phyloP scores from a whole-genome alignment of 306 rosid species.

The Fragaria iinumae region DNA sequence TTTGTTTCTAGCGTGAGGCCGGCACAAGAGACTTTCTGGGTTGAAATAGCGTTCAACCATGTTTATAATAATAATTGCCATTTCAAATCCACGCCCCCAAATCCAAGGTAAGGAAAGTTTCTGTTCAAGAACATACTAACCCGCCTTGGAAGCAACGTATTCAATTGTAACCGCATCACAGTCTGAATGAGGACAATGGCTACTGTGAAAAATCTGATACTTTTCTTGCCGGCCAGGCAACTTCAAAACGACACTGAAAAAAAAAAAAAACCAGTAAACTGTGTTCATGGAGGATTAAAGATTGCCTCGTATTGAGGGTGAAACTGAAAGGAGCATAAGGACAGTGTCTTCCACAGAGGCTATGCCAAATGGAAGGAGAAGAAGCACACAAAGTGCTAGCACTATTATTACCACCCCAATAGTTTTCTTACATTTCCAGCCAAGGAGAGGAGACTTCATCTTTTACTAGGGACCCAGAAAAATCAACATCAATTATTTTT shows the following conservation, averaged over 20 bases:
- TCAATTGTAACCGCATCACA: background rate
- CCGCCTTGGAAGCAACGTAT: conserved; percentile 18
- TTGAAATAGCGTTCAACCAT: background rate
- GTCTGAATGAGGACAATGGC: background rate
- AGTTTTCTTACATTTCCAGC: background rate
- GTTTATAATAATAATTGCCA: background rate
- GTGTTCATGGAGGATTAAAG: background rate
- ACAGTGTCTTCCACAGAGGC: background rate
- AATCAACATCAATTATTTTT: background rate
- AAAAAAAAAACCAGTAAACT: background rate
- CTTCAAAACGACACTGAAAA: background rate
- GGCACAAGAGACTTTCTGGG: background rate
- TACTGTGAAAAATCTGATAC: background rate
- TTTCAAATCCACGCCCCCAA: background rate
- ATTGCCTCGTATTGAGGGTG: conserved; percentile 2
- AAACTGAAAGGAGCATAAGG: background rate
- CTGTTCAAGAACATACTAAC: background rate
- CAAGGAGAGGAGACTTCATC: background rate
- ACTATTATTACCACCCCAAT: conserved; percentile 3
- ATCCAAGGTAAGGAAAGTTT: background rate
- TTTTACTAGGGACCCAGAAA: conserved; percentile 15
- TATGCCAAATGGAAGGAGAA: conserved; percentile 16
- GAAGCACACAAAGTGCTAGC: background rate
- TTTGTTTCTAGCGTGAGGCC: background rate
- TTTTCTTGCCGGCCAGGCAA: conserved; percentile 21